A percentile compares a stretch with the other conserved stretches of the same genome.
Conservation (phyloP, 2,329 filamentous ascomycete species). For the Pseudogymnoascus sp. region DNA sequence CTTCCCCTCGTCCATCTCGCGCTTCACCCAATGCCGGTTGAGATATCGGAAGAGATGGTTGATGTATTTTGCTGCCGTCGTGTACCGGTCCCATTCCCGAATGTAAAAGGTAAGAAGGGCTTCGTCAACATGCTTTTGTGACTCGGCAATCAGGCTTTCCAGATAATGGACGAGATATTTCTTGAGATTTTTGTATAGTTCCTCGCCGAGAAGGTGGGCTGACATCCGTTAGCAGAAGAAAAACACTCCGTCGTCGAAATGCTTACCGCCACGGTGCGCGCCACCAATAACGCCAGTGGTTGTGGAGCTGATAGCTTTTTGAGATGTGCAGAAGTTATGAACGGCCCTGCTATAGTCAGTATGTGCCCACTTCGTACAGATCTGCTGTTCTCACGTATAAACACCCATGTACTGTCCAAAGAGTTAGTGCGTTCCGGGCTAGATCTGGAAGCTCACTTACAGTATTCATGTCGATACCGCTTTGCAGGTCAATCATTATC, state of each 20-base stretch:
- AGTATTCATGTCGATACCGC: constrained; percentile 88
- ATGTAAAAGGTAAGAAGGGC: constrained; percentile 90
- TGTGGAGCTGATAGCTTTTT: constrained; percentile 71
- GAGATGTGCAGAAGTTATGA: constrained; percentile 98
- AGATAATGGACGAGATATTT: constrained; percentile 77
- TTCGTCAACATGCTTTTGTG: constrained; percentile 77
- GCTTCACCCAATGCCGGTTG: constrained; percentile 97
- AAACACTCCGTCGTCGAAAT: constrained; percentile 10
- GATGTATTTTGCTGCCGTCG: constrained; percentile 90
- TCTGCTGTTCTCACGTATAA: constrained; percentile 59
- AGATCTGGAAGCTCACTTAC: constrained; percentile 37
- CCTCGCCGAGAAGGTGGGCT: constrained; percentile 93
- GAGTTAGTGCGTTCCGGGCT: constrained; percentile 1
- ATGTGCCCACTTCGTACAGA: background rate
- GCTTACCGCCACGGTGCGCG: constrained; percentile 63
- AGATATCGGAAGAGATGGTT: constrained; percentile 95
- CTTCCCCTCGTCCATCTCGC: constrained; percentile 97
- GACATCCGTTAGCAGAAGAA: constrained; percentile 16
- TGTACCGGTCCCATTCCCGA: constrained; percentile 92
- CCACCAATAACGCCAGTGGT: constrained; percentile 37
- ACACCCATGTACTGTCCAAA: constrained; percentile 76
- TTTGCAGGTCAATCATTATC: constrained; percentile 88
- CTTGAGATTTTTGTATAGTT: constrained; percentile 87
- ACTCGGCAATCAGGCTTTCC: constrained; percentile 57
- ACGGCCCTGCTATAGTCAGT: constrained; percentile 54